These are phyloP conservation scores for Termitomyces sp. DNA, from an alignment of 768 basidiomycete species.

Conservation along the genomic window DNA sequence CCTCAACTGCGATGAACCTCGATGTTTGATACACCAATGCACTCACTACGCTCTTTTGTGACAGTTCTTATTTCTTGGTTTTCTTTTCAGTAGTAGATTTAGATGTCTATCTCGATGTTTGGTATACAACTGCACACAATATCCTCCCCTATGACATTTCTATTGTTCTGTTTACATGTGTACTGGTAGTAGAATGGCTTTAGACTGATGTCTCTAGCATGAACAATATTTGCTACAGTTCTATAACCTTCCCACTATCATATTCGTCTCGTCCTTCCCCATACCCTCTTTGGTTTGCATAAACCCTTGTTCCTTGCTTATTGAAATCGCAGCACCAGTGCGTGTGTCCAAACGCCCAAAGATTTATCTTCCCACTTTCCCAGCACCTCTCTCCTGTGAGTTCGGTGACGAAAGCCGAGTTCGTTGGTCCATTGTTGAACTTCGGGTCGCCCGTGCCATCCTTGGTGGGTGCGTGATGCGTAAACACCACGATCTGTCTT, in stretches of 20 bases:
- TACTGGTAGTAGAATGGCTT: neutral
- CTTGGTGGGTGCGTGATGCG: slow-evolving; percentile 35
- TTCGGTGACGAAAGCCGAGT: slow-evolving; percentile 27
- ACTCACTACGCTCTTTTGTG: neutral
- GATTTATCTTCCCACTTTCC: slow-evolving; percentile 17
- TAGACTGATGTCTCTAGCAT: neutral
- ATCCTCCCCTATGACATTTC: no score
- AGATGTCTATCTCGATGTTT: no score
- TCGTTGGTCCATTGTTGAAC: slow-evolving; percentile 17
- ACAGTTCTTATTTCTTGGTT: neutral
- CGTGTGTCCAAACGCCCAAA: slow-evolving; percentile 38
- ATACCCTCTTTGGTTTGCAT: slow-evolving; percentile 29
- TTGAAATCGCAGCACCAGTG: slow-evolving; percentile 33
- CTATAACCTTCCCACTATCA: neutral
- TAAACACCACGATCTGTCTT: slow-evolving; percentile 26
- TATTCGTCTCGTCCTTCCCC: slow-evolving; percentile 1
- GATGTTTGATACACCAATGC: neutral
- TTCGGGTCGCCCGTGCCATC: slow-evolving; percentile 26
- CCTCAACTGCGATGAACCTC: neutral
- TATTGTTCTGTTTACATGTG: no score
- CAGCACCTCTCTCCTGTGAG: slow-evolving; percentile 21
- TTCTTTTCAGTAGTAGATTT: neutral
- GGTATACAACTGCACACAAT: no score
- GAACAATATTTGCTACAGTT: neutral
- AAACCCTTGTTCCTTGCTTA: slow-evolving; percentile 25